Evolutionary conservation across 768 basidiomycete species (phyloP), one percentile per base, ranked within the genome.

Genomic region (Cytidiella melzeri): DNA sequence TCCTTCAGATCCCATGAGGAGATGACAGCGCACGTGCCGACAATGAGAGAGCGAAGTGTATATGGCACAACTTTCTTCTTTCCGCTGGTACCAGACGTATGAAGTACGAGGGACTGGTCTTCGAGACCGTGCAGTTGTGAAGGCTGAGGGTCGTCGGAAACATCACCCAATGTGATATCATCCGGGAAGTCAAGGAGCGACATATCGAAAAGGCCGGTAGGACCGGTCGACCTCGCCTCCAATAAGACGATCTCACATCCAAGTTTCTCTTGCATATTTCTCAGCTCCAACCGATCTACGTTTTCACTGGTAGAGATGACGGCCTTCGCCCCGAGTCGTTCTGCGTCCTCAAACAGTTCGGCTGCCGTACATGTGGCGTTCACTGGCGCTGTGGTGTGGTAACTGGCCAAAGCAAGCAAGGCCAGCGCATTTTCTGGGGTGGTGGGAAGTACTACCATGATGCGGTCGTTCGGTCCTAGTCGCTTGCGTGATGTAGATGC

Each of bases 51-150:
- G 11, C 66, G 65, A 25, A 75, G 64, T 4, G 69, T 64, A 50
- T 75, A 75, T 2, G 72, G 72, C 5, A 74, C 73, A 23, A 61
- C 58, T 57, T 76, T 76, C 60, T 76, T 76, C 63, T 68, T 73
- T 3, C 79, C 78, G 46, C 77, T 81, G 21, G 79, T 81, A 0
- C 80, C 80, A 28, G 74, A 76, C 1, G 80, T 82, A 54, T 80
- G 78, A 30, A 82, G 61, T n/a, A 82, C 73, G 5, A 82, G 65
- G 3, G 75, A 73, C 27, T 72, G 69, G 56, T 80, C 76, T 24
- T 66, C 55, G 25, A 77, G 66, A 6, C 61, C 55, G 47, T 74
- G 70, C 9, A 61, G 62, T 36, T 54, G 51, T 13, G 70, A 64
- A 12, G 69, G 66, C 15, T 34, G 18, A 12, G 49, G 48, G 19